These are phyloP conservation scores for Leavenworthia alabamica DNA, from an alignment of 345 rosid species.

Conservation along the genomic window DNA sequence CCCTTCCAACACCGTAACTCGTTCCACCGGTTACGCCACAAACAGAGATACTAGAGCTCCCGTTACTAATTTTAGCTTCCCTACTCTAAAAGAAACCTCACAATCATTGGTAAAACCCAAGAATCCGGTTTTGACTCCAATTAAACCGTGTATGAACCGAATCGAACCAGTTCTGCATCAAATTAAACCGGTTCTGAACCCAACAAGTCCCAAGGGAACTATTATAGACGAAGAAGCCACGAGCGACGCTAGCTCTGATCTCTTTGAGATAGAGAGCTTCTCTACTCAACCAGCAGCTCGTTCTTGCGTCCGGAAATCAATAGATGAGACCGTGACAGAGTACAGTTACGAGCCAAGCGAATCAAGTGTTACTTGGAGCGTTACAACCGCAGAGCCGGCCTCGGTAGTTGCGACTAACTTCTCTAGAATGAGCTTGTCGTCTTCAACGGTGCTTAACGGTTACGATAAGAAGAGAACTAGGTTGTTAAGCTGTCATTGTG, in stretches of 20 bases:
- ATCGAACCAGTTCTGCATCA: not conserved
- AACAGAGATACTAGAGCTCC: slow-evolving; percentile 13
- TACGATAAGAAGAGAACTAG: slow-evolving; percentile 25
- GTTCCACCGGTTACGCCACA: not conserved
- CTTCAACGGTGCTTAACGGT: not conserved
- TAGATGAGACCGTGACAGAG: slow-evolving; percentile 59
- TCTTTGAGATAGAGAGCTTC: slow-evolving; percentile 95
- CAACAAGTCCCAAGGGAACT: not conserved
- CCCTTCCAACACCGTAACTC: slow-evolving; percentile 18
- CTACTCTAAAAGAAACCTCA: slow-evolving; percentile 12
- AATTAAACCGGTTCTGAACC: slow-evolving; percentile 14
- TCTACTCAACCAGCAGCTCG: slow-evolving; percentile 50
- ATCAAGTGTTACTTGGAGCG: slow-evolving; percentile 89
- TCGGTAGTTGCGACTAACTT: slow-evolving; percentile 39
- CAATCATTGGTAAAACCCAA: not conserved
- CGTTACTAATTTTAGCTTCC: slow-evolving; percentile 12
- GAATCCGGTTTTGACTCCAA: not conserved
- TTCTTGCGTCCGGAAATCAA: slow-evolving; percentile 36
- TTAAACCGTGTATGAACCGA: not conserved
- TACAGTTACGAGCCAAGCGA: slow-evolving; percentile 79
- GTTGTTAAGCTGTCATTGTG: slow-evolving; percentile 63
- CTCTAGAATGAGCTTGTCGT: slow-evolving; percentile 41
- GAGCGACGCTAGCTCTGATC: slow-evolving; percentile 90
- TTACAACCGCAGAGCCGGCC: slow-evolving; percentile 59
- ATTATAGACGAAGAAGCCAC: slow-evolving; percentile 49